Percentiles rank a stretch among this genome's conserved stretches.
Conservation (phyloP, 1,139 yeast genomes). For the Pichia sp. region DNA sequence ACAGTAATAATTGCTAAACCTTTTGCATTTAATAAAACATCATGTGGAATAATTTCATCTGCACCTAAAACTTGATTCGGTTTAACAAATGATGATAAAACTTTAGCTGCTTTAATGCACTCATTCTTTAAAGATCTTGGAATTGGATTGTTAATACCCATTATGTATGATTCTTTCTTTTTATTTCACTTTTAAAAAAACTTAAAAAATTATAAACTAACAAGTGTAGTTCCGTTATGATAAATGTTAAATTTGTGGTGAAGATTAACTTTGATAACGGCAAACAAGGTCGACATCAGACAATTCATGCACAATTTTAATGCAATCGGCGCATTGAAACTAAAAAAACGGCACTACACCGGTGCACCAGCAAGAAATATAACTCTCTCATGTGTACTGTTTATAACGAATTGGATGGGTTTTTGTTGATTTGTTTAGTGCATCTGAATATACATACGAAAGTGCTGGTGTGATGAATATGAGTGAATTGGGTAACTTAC, state of each 20-base stretch:
- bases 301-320: background rate
- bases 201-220: background rate
- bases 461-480: background rate
- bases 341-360: background rate
- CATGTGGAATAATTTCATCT: constrained; percentile 86
- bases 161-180: constrained; percentile 19
- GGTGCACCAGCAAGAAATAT: background rate
- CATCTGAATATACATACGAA: background rate
- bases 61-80: constrained; percentile 95
- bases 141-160: constrained; percentile 89
- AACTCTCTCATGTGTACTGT: no score
- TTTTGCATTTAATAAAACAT: constrained; percentile 79
- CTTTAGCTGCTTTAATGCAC: constrained; percentile 93
- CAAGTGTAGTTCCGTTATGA: background rate
- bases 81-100: constrained; percentile 80
- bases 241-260: background rate
- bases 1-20: constrained; percentile 91
- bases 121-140: constrained; percentile 88
- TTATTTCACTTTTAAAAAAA: background rate
- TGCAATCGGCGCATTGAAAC: background rate
- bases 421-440: background rate
- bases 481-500: background rate
- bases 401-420: background rate
- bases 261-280: background rate
- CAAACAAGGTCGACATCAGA: background rate